Base-by-base conservation (phyloP, 2,329 filamentous ascomycete genomes). In the Aspergillus luchuensis region DNA sequence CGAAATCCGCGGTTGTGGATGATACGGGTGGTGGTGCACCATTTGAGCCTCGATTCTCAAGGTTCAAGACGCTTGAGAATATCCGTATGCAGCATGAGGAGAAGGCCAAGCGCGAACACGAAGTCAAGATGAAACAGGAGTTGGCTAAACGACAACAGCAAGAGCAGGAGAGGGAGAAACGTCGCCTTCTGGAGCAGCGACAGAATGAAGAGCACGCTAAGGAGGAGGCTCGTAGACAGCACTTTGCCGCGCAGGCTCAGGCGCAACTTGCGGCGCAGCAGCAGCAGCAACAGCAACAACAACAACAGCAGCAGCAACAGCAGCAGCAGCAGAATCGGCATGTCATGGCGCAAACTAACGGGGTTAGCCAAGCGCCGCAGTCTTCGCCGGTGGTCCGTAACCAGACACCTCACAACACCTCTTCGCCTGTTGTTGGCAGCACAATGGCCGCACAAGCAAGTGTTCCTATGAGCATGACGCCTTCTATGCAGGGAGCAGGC, bases 61-160 rank as follows among this genome's bases (percentile, higher is more conserved):
- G 91, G 39, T 98, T 97, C 77, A 97, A 97, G 80, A 87, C 91
- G 1, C 86, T 99, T 47, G 91, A 92, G 60, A 90, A 91, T 60
- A 96, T 97, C 68, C 91, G 89, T 72, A 81, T 86, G 58, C 87
- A 91, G 47, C 89, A 92, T 62, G 87, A 88, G 25, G 91, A 96
- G 73, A 90, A 88, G 71, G 79, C 77, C 10, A 80, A 80, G 64
- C 76, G 76, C 15, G 80, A 82, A 48, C 77, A 80, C 25, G 80
- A 81, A 61, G 73, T 76, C 65, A 82, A 78, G 66, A 60, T 79
- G 48, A 79, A 81, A 57, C 77, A 82, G 57, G 83, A 88, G 58
- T 71, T 81, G 51, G 73, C 75, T 33, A 79, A 80, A 63, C 76
- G 81, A 57, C 76, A 81, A 53, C 77, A 80, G 65, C 78, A 80